Base-by-base conservation (phyloP, 2,329 filamentous ascomycete species). In the Phaeosphaeriaceae sp. region DNA sequence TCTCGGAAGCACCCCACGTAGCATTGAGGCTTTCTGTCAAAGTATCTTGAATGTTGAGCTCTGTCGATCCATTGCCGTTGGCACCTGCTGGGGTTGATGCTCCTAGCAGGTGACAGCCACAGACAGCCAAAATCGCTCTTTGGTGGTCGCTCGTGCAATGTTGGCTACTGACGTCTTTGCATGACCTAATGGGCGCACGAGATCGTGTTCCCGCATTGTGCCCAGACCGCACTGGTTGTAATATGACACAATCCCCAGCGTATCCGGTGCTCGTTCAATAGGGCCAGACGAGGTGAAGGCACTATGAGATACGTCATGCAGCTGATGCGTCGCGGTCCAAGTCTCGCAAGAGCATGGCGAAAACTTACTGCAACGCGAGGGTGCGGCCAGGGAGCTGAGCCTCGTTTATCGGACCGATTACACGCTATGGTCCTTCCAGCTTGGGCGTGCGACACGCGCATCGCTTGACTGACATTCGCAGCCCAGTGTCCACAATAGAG, bases 321-420 rank as follows among this genome's bases (percentile, higher is more conserved):
- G 24, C 24, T 46, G 17, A 53, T 27, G 33, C 36, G 36, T 20
- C 31, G 15, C 45, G n/a, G 17, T 48, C 31, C 31, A 36, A 36
- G 36, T 11, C 20, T 48, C 60, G 48, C 47, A 44, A 53, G n/a
- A 51, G 50, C 51, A 62, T 48, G 55, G 65, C 57, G 45, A 58
- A 65, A 45, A 58, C 56, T 66, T 61, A 61, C 63, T 60, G 63
- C 61, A 62, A 62, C 58, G 62, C 63, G 63, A 68, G 62, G 62
- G 65, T 67, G 61, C 63, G 45, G 58, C 59, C 64, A 68, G 60
- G 64, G 60, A 57, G 60, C 62, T 68, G 60, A 69, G 66, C 60
- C 54, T 60, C 56, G 55, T 49, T 19, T 57, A 68, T 76, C 73
- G 73, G 73, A 52, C 73, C 73, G 73, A 75, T 56, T 74, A 17